Evolutionary conservation across 164 flowering plant genomes (phyloP), one percentile per base, ranked within the genome.

Genomic region (Umbilicus rupestris): DNA sequence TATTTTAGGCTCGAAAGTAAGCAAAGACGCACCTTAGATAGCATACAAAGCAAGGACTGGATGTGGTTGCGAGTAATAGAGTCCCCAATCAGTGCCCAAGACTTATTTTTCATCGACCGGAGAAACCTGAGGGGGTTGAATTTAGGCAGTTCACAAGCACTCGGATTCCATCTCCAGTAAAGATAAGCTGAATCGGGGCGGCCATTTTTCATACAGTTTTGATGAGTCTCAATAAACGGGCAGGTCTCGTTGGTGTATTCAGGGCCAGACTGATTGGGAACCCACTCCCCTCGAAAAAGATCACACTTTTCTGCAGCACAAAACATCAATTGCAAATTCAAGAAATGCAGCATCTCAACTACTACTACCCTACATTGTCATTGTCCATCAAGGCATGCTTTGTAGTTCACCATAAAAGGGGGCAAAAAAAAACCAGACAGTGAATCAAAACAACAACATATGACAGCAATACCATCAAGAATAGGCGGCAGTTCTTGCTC

Each of bases 151-250:
- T 83, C 78, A 35, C 99, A 94, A 33, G 74, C 79, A 50, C 73
- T 68, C 2, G 99, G 97, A 16, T 69, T 81, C 99, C 99, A 94
- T 72, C 81, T 83, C 99, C 99, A 94, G 66, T 81, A 81, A 14
- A 94, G 85, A 77, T 86, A 94, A 7, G 72, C 88, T 7, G 84
- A 50, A 77, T 94, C 99, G 5, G 96, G 89, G 28, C 99, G 77
- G 63, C 99, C 99, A 77, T 94, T 94, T 62, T 42, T 83, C 88
- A 91, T 89, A 73, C 99, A 94, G 70, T 94, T 89, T 81, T 94
- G 99, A 74, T 86, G 95, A 22, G 15, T 69, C 71, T 89, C 90
- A 63, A 94, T 79, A 10, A 83, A 69, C 8, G 62, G 70, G 70
- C 99, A 94, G 71, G 79, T 91, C 59, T 73, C 82, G 65, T 89